Evolutionary conservation across 805 yeast species (phyloP).

Genomic region (Pichia rugopelliculosa): DNA sequence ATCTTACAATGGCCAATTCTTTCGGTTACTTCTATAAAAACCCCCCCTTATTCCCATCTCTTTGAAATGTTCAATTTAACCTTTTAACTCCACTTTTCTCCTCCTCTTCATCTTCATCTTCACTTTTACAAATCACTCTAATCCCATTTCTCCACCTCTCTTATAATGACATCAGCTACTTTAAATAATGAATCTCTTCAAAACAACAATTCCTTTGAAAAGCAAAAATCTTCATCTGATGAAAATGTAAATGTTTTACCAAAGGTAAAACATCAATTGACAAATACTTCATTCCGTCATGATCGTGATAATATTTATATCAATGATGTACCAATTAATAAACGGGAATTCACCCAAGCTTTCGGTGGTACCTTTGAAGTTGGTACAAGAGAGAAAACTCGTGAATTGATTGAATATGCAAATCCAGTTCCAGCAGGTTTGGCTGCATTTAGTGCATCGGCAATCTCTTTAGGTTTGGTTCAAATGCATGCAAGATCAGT

Average conservation of each 20-base stretch:
- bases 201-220: neutral
- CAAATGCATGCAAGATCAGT: conserved; percentile 42
- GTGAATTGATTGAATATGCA: conserved; percentile 24
- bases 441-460: conserved; percentile 39
- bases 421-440: conserved; percentile 52
- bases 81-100: too few relatives aligned
- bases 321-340: conserved; percentile 37
- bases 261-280: conserved; percentile 4
- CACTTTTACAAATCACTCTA: neutral
- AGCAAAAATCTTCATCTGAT: neutral
- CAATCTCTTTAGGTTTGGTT: conserved; percentile 41
- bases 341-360: conserved; percentile 52
- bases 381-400: conserved; percentile 29
- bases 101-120: neutral
- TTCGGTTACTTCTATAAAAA: too few relatives aligned
- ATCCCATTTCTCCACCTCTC: neutral
- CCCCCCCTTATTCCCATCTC: too few relatives aligned
- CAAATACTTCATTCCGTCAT: conserved; percentile 27
- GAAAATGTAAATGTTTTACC: conserved; percentile 2
- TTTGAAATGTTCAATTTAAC: too few relatives aligned
- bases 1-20: too few relatives aligned
- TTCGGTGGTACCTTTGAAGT: conserved; percentile 53
- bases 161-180: neutral
- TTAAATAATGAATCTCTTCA: neutral
- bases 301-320: conserved; percentile 37